Percentiles rank a stretch among this genome's conserved stretches.
phyloP scores from a whole-genome alignment of 129 eudicot species.

The Dittrichia graveolens region DNA sequence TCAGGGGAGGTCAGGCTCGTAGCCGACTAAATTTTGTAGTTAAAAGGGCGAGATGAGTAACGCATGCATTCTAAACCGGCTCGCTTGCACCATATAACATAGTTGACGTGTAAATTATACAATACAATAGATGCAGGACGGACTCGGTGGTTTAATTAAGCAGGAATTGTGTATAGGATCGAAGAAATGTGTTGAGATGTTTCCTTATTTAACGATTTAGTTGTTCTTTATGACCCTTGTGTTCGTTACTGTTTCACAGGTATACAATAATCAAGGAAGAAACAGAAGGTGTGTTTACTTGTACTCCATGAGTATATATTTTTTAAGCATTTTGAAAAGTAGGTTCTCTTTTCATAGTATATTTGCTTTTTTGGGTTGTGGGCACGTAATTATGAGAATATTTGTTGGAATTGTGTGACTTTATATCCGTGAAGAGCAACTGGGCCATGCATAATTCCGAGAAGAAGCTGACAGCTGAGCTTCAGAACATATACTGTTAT shows the following conservation, averaged over 20 bases:
- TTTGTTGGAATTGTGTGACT: constrained; percentile 21
- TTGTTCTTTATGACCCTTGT: background rate
- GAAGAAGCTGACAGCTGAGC: constrained; percentile 19
- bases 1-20: constrained; percentile 25
- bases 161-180: constrained; percentile 20
- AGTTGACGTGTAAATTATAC: constrained; percentile 40
- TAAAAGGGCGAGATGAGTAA: constrained; percentile 24
- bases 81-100: constrained; percentile 20
- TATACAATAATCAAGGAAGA: background rate
- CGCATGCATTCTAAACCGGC: constrained; percentile 7
- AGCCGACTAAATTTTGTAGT: constrained; percentile 46
- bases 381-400: constrained; percentile 28
- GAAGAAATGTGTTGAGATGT: constrained; percentile 10
- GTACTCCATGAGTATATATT: background rate
- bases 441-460: constrained; percentile 25
- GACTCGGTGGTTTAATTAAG: background rate
- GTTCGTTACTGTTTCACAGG: constrained; percentile 10
- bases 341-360: background rate
- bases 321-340: background rate
- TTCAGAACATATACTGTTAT: constrained; percentile 23
- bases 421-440: constrained; percentile 24
- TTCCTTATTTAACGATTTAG: constrained; percentile 19
- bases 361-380: constrained; percentile 17
- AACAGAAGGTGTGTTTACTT: background rate
- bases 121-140: constrained; percentile 20